Evolutionary conservation across 257 asterid species (phyloP).

Genomic region (Eustoma russellianum): DNA sequence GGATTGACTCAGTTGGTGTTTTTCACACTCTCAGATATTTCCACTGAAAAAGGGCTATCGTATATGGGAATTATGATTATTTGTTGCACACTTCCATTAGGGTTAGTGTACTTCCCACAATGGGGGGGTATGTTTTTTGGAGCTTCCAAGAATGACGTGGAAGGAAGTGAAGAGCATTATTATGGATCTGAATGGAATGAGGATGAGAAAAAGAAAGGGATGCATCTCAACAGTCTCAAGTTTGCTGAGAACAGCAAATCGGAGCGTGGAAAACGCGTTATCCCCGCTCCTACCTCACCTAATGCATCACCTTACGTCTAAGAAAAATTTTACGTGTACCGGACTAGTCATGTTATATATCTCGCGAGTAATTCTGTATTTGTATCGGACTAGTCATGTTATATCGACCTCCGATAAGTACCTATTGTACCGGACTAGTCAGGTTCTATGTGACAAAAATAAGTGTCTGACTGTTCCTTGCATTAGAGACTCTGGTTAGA

Average conservation of each 20-base stretch:
- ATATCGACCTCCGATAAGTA: too few species aligned
- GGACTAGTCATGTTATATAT: too few species aligned
- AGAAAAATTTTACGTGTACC: background rate
- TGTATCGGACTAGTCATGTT: too few species aligned
- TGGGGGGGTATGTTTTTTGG: conserved; percentile 47
- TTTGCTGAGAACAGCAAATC: conserved; percentile 55
- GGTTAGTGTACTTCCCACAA: conserved; percentile 37
- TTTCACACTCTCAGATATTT: conserved; percentile 20
- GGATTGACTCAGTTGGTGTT: conserved; percentile 36
- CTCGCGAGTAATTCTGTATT: too few species aligned
- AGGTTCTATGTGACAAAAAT: too few species aligned
- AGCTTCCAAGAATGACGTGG: conserved; percentile 13
- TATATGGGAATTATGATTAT: conserved; percentile 47
- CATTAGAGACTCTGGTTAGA: too few species aligned
- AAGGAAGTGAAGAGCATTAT: conserved; percentile 29
- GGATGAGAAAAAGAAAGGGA: conserved; percentile 32
- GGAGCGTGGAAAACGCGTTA: conserved; percentile 45
- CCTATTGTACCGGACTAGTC: too few species aligned
- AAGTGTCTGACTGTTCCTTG: too few species aligned
- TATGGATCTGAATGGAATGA: conserved; percentile 23
- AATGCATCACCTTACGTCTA: conserved; percentile 30
- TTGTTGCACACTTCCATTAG: conserved; percentile 34
- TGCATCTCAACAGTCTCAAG: conserved; percentile 47
- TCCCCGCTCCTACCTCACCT: conserved; percentile 25
- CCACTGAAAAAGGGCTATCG: conserved; percentile 28